These are phyloP conservation scores for Blastomyces emzantsi DNA, from an alignment of 2,329 filamentous ascomycete species.

Conservation along the genomic window DNA sequence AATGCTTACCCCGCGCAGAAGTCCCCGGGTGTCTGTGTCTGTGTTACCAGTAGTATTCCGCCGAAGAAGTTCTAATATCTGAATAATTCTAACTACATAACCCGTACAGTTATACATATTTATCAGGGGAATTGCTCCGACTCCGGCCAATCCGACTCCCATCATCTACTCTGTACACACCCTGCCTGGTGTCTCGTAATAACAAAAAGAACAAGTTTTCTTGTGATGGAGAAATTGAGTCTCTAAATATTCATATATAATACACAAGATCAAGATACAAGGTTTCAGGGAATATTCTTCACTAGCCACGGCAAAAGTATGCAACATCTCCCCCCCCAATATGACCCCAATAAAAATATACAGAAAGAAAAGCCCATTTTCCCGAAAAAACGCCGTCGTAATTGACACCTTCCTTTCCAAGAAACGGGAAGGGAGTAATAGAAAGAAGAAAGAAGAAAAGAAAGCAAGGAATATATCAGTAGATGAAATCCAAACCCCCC, in stretches of 20 bases:
- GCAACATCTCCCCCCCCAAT: neutral
- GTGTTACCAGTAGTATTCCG: neutral
- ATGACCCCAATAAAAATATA: slow-evolving; percentile 6
- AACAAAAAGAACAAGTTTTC: neutral
- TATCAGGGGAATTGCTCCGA: too few relatives aligned
- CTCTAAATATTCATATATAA: neutral
- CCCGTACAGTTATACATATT: too few relatives aligned
- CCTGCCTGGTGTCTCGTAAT: neutral
- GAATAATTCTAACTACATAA: too few relatives aligned
- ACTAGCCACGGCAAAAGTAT: neutral
- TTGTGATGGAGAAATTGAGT: neutral
- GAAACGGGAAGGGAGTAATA: neutral
- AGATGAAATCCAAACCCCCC: neutral
- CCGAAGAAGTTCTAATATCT: too few relatives aligned
- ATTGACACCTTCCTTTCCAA: neutral
- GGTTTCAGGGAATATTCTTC: neutral
- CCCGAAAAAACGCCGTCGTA: slow-evolving; percentile 4
- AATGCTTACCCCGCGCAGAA: neutral
- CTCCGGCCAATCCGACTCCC: too few relatives aligned
- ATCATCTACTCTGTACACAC: too few relatives aligned
- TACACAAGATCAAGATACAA: neutral
- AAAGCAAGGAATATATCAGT: neutral
- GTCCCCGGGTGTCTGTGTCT: neutral
- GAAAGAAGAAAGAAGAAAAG: neutral
- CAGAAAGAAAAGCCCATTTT: neutral